phyloP scores from a whole-genome alignment of 176 grass and related monocot species.

The Guadua angustifolia region DNA sequence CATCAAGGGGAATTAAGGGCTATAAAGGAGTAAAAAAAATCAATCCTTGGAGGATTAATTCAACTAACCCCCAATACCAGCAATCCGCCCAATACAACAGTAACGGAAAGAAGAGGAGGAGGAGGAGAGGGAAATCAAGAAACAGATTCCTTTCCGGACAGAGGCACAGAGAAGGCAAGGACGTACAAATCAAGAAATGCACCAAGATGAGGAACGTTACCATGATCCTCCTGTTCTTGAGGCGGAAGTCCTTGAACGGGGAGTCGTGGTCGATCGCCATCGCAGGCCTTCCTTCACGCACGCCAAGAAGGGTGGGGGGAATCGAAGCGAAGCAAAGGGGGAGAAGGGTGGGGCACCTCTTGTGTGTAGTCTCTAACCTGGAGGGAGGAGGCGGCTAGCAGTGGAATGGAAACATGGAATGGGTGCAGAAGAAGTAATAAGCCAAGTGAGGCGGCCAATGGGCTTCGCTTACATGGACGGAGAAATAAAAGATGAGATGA shows the following conservation, averaged over 20 bases:
- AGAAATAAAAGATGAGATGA: accelerated
- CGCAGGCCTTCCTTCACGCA: not conserved
- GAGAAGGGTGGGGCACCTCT: not conserved
- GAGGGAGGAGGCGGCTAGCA: not conserved
- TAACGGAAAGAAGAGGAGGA: not conserved
- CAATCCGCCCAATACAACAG: slow-evolving; percentile 8
- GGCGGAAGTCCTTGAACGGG: slow-evolving; percentile 66
- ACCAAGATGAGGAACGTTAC: slow-evolving; percentile 24
- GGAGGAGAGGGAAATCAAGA: not conserved
- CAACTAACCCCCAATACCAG: not conserved
- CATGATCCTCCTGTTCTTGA: slow-evolving; percentile 80
- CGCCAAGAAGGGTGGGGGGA: not conserved
- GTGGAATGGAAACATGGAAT: not conserved
- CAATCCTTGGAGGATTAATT: slow-evolving; percentile 1
- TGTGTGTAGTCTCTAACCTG: not conserved
- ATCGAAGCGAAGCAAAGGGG: not conserved
- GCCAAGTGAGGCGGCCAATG: not conserved
- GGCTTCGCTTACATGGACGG: not conserved
- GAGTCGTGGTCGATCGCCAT: slow-evolving; percentile 86
- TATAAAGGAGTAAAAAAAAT: not conserved
- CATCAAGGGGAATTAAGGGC: not conserved
- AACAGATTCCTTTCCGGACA: not conserved
- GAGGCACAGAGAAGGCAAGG: not conserved
- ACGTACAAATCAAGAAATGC: not conserved
- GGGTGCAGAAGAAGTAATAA: not conserved